phyloP scores from a whole-genome alignment of 495 filamentous ascomycete genomes.

The Daldinia loculata region DNA sequence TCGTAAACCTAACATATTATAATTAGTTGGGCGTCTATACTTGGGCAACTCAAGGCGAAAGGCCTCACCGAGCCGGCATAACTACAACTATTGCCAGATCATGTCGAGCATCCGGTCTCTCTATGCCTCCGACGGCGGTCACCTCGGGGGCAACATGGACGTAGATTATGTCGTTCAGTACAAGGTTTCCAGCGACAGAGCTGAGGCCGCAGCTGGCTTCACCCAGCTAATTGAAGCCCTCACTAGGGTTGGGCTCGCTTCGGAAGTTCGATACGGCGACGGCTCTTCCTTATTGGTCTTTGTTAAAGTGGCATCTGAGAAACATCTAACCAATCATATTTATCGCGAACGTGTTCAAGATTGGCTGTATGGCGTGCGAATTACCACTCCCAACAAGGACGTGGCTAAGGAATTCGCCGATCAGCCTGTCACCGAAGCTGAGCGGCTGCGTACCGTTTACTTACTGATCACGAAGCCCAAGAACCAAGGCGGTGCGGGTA shows the following conservation, averaged over 20 bases:
- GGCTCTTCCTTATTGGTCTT: conserved; percentile 83
- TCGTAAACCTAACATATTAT: neutral
- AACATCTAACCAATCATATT: conserved; percentile 68
- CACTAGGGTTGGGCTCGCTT: conserved; percentile 76
- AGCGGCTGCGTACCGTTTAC: conserved; percentile 85
- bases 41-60: neutral
- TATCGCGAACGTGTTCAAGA: conserved; percentile 85
- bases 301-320: conserved; percentile 74
- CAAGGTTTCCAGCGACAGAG: conserved; percentile 69
- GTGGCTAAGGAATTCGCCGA: conserved; percentile 67
- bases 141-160: conserved; percentile 50
- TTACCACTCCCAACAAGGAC: conserved; percentile 78
- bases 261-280: conserved; percentile 84
- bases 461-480: conserved; percentile 83
- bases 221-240: conserved; percentile 77
- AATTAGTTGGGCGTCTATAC: neutral
- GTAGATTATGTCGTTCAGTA: conserved; percentile 96
- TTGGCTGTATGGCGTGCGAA: conserved; percentile 92
- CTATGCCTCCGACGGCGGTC: conserved; percentile 44
- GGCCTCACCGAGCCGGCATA: neutral
- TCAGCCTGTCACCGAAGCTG: conserved; percentile 84
- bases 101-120: conserved; percentile 51
- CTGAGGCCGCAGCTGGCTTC: conserved; percentile 74
- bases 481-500: conserved; percentile 87
- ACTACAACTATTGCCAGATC: neutral